Base-by-base conservation (phyloP, 2,329 filamentous ascomycete genomes). In the Talaromyces islandicus region DNA sequence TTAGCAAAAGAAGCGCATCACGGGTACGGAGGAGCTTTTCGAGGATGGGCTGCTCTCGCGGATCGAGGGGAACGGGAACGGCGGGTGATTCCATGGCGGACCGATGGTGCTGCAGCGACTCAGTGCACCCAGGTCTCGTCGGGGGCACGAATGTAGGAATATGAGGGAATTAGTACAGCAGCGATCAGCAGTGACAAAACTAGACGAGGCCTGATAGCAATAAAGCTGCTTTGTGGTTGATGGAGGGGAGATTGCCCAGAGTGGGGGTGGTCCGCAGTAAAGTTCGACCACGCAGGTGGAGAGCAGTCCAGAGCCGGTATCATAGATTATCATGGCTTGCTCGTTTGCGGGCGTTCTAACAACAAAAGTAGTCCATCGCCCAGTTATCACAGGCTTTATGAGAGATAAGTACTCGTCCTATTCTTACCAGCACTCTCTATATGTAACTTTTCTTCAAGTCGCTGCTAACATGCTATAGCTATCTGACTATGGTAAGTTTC, bases 31-130 rank as follows among this genome's bases (percentile, higher is more conserved):
- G 77, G 65, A 87, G 75, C 64, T 79, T 78, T 69, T 87, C 85
- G 63, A 88, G 80, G 68, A 88, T 87, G 60, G 85, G 85, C 72
- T 87, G 83, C 74, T 88, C 85, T 66, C 79, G 78, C 66, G 85
- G 82, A 72, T 86, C 84, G 65, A 87, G 78, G 71, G 85, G 85
- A 65, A 80, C 75, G 68, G 80, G 80, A 66, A 82, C 76, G 61
- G 82, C 79, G 59, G 85, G 85, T 61, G 85, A 87, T 70, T 88
- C 85, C 71, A 85, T 83, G 81, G 83, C 83, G 63, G 32, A 41
- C 27, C 32, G 17, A 38, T 35, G 29, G 51, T 19, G 29, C 10
- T 27, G 48, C 48, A 52, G 48, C 48, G 48, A 50, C 43, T 57
- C 43, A 17, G 43, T 35, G 30, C 56, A 55, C 41, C 27, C 55